These are phyloP conservation scores for Suhomyces chickasaworum DNA, from an alignment of 1,139 yeast species.

Conservation along the genomic window DNA sequence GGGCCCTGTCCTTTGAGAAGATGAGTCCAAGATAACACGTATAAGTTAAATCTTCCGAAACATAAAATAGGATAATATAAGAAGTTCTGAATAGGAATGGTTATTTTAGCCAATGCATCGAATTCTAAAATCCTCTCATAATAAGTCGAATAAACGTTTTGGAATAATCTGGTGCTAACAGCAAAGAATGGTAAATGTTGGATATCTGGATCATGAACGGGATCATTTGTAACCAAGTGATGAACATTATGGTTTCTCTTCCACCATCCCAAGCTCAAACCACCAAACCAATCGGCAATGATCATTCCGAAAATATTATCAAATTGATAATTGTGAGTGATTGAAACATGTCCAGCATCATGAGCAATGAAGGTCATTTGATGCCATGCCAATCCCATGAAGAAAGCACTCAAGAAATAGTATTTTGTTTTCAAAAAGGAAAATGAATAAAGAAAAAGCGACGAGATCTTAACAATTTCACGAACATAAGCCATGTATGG, in stretches of 20 bases:
- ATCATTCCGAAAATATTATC: slow-evolving; percentile 76
- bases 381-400: slow-evolving; percentile 83
- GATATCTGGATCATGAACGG: slow-evolving; percentile 91
- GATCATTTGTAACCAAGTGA: slow-evolving; percentile 85
- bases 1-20: slow-evolving; percentile 76
- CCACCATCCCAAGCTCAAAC: slow-evolving; percentile 93
- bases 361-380: slow-evolving; percentile 87
- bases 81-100: slow-evolving; percentile 67
- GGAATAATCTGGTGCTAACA: slow-evolving; percentile 70
- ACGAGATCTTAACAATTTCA: slow-evolving; percentile 62
- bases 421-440: slow-evolving; percentile 50
- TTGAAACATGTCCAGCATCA: slow-evolving; percentile 85
- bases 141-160: slow-evolving; percentile 73
- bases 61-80: slow-evolving; percentile 76
- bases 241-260: slow-evolving; percentile 90
- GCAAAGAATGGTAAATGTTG: slow-evolving; percentile 93
- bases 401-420: slow-evolving; percentile 60
- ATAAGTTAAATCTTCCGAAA: slow-evolving; percentile 85
- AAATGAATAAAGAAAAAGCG: slow-evolving; percentile 54
- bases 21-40: slow-evolving; percentile 79
- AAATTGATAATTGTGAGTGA: slow-evolving; percentile 77
- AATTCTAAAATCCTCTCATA: slow-evolving; percentile 68
- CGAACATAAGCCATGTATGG: slow-evolving; percentile 69
- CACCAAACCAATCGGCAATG: slow-evolving; percentile 82
- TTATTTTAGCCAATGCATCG: slow-evolving; percentile 61